Evolutionary conservation across 306 rosid genomes (phyloP).

Genomic region (Citrullus amarus): DNA sequence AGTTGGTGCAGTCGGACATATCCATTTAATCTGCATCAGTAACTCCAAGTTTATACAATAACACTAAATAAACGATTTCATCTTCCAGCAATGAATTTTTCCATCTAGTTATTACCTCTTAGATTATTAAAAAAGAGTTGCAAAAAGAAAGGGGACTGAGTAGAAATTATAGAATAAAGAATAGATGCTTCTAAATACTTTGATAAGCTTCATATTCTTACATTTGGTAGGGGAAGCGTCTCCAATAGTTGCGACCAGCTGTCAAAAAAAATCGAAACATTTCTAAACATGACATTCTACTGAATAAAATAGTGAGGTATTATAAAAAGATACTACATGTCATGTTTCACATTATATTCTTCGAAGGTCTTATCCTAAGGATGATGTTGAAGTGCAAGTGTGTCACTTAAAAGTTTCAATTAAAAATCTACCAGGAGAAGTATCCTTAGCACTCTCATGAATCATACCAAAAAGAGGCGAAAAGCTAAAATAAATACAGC

Average conservation of each 20-base stretch:
- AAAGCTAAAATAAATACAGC: not conserved
- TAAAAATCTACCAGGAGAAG: not conserved
- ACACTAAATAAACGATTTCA: not conserved
- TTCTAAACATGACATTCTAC: not conserved
- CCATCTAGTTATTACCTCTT: not conserved
- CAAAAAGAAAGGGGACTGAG: not conserved
- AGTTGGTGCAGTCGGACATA: constrained; percentile 98
- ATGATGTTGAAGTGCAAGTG: not conserved
- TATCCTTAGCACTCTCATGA: not conserved
- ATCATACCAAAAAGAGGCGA: not conserved
- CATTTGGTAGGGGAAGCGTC: constrained; percentile 90
- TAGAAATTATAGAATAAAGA: not conserved
- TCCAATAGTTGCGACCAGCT: constrained; percentile 99
- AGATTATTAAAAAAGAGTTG: not conserved
- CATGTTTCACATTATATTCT: not conserved
- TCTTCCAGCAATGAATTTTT: not conserved
- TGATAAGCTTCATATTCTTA: constrained; percentile 23
- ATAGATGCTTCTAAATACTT: not conserved
- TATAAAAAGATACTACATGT: not conserved
- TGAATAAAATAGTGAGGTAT: not conserved
- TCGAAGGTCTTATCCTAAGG: not conserved
- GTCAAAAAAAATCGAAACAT: constrained; percentile 25
- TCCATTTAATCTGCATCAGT: constrained; percentile 85
- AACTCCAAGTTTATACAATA: not conserved
- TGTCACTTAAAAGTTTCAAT: not conserved